Evolutionary conservation across 306 rosid species (phyloP).

Genomic region (Mimosa bimucronata): DNA sequence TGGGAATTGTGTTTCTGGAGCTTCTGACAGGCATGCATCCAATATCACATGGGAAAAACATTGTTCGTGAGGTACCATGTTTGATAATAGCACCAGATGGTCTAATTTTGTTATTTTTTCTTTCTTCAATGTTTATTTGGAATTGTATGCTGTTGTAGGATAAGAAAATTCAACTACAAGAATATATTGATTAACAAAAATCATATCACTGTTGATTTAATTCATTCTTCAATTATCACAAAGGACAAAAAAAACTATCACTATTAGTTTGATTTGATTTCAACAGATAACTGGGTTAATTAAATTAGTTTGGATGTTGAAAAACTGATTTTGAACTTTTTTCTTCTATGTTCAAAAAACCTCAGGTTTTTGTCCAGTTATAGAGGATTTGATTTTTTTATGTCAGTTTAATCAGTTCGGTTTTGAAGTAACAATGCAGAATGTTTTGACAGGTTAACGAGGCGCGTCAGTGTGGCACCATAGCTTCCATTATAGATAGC

Average conservation of each 20-base stretch:
- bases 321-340: not conserved
- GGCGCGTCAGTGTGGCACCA: constrained; percentile 53
- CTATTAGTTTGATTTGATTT: not conserved
- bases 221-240: too few relatives aligned
- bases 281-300: too few relatives aligned
- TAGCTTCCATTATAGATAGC: constrained; percentile 58
- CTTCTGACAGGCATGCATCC: constrained; percentile 72
- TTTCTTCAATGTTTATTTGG: not conserved
- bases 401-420: not conserved
- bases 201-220: too few relatives aligned
- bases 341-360: too few relatives aligned
- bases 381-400: not conserved
- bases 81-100: not conserved
- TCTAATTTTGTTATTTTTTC: not conserved
- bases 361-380: not conserved
- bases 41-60: constrained; percentile 77
- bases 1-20: constrained; percentile 76
- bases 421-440: not conserved
- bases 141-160: not conserved
- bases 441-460: constrained; percentile 56
- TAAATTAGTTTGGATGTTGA: not conserved
- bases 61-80: constrained; percentile 74
- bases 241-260: not conserved
- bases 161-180: not conserved
- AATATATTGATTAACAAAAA: not conserved